Conservation (phyloP, 2,329 filamentous ascomycete genomes). For the Fusarium cyanostomum region DNA sequence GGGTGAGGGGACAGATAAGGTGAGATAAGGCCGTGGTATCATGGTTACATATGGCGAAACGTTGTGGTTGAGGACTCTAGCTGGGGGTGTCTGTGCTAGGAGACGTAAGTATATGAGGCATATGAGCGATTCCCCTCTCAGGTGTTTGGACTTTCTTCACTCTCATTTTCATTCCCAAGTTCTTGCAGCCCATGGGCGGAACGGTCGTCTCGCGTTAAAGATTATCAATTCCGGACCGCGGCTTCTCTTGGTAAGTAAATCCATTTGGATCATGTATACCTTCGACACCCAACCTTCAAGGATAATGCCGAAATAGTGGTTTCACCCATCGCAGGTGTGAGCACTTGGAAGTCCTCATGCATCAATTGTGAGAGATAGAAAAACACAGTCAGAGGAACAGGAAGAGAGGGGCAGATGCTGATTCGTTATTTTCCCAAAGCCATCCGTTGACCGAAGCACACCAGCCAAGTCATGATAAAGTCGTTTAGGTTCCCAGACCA, state of each 20-base stretch:
- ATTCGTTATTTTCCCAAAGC: conserved; percentile 34
- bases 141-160: background rate
- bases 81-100: background rate
- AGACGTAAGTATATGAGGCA: background rate
- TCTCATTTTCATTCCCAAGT: background rate
- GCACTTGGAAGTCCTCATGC: background rate
- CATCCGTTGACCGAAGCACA: conserved; percentile 15
- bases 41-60: background rate
- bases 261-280: background rate
- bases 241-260: background rate
- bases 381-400: background rate
- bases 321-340: background rate
- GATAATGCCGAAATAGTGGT: background rate
- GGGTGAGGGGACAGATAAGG: conserved; percentile 13
- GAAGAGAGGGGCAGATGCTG: conserved; percentile 4
- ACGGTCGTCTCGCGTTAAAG: too few species aligned
- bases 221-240: background rate
- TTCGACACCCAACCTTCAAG: background rate
- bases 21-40: background rate
- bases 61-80: background rate
- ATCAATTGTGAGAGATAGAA: background rate
- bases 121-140: background rate
- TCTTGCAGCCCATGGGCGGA: too few species aligned
- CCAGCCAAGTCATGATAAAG: conserved; percentile 28
- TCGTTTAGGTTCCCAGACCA: conserved; percentile 39